Evolutionary conservation across 176 grass and related monocot genomes (phyloP), one percentile per base, ranked within the genome.

Genomic region (Ampelocalamus luodianensis): DNA sequence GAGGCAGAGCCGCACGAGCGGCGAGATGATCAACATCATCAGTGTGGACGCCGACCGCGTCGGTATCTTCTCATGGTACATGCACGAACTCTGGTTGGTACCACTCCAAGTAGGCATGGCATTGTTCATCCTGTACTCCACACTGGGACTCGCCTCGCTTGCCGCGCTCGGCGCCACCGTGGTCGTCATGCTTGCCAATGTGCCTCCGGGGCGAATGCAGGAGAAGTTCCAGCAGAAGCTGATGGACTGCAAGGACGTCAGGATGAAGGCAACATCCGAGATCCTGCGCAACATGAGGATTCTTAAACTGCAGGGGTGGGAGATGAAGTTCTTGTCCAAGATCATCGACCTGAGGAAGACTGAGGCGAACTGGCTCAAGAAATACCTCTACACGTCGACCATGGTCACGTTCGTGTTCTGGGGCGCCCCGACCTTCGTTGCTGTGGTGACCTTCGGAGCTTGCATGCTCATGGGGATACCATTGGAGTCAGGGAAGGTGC

Each of bases 301-400:
- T 88, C 92, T 97, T 63, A 97, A 94, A 20, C 62, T 94, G 37
- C 92, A 97, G 54, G 95, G 84, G 10, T 97, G 90, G 95, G 95
- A 97, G 49, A 97, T 94, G 95, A 94, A 88, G 50, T 97, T 97
- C 82, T 71, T 97, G 23, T 94, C 88, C 80, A 97, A 88, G 84
- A 97, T 94, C 59, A 65, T 79, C 6, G 84, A 93, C 29, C 69
- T 97, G 58, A 91, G 95, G 80, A 91, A 91, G 69, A 88, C 69
- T 0, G 92, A 97, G 84, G 46, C 36, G 0, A 94, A 77, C 65
- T 97, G 90, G 92, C 74, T 94, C 40, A 92, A 89, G 72, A 97
- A 91, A 63, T 84, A 88, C 43, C 72, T 91, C 5, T 97, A 97
- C 74, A 82, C 82, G 0, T 71, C 73, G 15, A 77, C 84, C 7